Base-by-base conservation (phyloP, 306 rosid genomes). In the Vigna mungo region DNA sequence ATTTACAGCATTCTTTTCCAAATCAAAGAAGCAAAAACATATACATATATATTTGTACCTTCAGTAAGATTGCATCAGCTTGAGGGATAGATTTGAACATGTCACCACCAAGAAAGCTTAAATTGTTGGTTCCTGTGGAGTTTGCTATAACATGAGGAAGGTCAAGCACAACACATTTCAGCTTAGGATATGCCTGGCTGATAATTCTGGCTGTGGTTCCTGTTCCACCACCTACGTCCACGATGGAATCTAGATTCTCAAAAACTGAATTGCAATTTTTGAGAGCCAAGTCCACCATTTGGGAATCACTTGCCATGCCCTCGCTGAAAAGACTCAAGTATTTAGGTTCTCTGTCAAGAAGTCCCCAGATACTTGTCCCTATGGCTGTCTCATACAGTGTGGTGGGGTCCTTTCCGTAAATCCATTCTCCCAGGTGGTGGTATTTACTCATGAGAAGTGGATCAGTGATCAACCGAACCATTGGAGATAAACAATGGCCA, bases 231-330 rank as follows among this genome's bases (percentile, higher is more conserved):
- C 64, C 64, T 13, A 58, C 64, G 27, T 58, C 64, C 17, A 58
- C 64, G 4, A 58, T 58, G 37, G 17, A 58, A 58, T 58, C 64
- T 58, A 58, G 3, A 9, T 0, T 36, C 64, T 58, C 64, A 58
- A 58, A 86, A 21, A 82, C 71, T 0, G 68, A 80, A 56, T 71
- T 80, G 73, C 81, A 82, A 4, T 82, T 84, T 68, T 20, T 67
- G 3, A 88, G 20, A 0, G 67, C 83, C 84, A 84, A 18, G 58
- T 75, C 71, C 20, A 88, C 21, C 82, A 84, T 71, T 37, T 44
- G 49, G 7, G 89, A 88, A 79, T 84, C 87, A 69, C 85, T 64
- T 0, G 82, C 77, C 88, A 86, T 84, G 3, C 44, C 87, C 61
- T 82, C 64, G 30, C 63, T 75, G 54, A 88, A 86, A 36, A 3